Conservation (phyloP, 2,329 filamentous ascomycete genomes). For the Fusarium brevicatenulatum region DNA sequence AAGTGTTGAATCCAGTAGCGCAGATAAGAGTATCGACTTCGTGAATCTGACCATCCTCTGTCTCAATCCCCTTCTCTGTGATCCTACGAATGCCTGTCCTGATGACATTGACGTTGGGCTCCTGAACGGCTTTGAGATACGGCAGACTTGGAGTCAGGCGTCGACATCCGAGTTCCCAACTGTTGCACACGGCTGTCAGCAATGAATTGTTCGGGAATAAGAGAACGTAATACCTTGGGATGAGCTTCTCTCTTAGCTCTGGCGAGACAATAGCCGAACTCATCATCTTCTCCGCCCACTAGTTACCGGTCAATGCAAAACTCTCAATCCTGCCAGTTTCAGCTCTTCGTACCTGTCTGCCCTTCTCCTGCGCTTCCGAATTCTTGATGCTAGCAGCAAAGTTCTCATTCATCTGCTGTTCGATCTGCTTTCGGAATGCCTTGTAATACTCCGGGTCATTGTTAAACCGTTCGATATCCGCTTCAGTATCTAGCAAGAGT, state of each 20-base stretch:
- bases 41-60: background rate
- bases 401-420: background rate
- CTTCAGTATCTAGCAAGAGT: background rate
- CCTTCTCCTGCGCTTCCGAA: background rate
- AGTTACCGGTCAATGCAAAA: too few relatives aligned
- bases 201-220: accelerated
- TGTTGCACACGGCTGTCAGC: background rate
- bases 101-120: background rate
- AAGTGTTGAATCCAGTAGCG: conserved; percentile 2
- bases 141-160: background rate
- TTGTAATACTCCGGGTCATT: background rate
- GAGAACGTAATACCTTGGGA: background rate
- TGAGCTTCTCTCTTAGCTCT: background rate
- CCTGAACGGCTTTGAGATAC: background rate
- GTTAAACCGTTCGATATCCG: background rate
- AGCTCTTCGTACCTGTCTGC: background rate
- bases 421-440: background rate
- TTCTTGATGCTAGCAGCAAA: background rate
- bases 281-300: background rate
- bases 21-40: background rate
- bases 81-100: background rate
- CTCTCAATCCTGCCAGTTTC: too few relatives aligned
- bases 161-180: background rate
- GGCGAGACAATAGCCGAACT: background rate
- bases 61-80: background rate